Percentiles rank a stretch among this genome's conserved stretches.
Conservation (phyloP, 1,284 basidiomycete genomes). For the Ustilago curta region DNA sequence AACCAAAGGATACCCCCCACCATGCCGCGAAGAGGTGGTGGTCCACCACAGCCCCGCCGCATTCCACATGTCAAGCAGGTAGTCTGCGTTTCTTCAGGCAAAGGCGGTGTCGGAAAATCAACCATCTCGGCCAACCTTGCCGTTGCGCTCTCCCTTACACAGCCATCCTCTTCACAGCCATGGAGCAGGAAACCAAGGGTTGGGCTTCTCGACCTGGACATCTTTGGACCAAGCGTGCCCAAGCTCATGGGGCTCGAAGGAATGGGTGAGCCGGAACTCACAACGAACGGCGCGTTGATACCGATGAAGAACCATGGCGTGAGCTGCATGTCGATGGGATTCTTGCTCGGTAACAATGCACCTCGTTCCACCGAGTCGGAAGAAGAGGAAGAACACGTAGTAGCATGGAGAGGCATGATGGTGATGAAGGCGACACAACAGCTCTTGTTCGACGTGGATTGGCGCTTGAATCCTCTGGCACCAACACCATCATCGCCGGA, state of each 20-base stretch:
- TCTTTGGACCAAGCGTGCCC: conserved; percentile 96
- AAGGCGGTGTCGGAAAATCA: conserved; percentile 97
- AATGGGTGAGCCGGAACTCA: conserved; percentile 83
- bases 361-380: not conserved
- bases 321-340: conserved; percentile 98
- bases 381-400: conserved; percentile 55
- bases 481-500: conserved; percentile 8
- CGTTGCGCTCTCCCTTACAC: conserved; percentile 73
- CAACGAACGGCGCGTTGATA: conserved; percentile 76
- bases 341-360: conserved; percentile 69
- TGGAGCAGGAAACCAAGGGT: conserved; percentile 72
- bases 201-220: conserved; percentile 91
- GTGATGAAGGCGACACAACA: conserved; percentile 99
- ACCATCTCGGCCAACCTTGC: conserved; percentile 92
- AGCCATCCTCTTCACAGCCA: not conserved
- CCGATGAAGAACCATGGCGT: conserved; percentile 90
- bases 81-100: conserved; percentile 90
- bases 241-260: conserved; percentile 91
- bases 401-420: conserved; percentile 98
- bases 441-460: conserved; percentile 95
- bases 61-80: conserved; percentile 75
- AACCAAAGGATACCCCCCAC: conserved; percentile 57
- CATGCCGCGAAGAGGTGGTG: conserved; percentile 63
- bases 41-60: conserved; percentile 71
- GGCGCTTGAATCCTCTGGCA: conserved; percentile 72